Percentiles rank a stretch among this genome's conserved stretches.
These are phyloP conservation scores for Musa balbisiana DNA, from an alignment of 202 grass and related monocot species.

Conservation along the genomic window DNA sequence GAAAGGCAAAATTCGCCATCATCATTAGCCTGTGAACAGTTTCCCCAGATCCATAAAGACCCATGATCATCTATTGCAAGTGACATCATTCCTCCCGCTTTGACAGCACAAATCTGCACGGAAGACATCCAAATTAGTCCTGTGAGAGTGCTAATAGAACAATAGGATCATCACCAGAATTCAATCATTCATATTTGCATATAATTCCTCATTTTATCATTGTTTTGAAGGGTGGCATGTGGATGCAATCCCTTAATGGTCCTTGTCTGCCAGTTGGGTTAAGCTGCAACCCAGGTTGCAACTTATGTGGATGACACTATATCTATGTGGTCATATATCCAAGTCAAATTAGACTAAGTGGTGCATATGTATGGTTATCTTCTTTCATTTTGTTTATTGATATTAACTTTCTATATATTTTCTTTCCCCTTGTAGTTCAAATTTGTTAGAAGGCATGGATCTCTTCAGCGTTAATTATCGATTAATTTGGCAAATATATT, in stretches of 20 bases:
- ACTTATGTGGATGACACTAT: too few species aligned
- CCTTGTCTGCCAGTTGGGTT: too few species aligned
- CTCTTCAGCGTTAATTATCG: background rate
- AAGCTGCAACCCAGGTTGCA: too few species aligned
- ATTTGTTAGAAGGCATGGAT: background rate
- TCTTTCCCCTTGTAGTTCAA: background rate
- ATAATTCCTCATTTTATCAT: background rate
- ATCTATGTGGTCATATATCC: too few species aligned
- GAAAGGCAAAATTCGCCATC: conserved; percentile 47
- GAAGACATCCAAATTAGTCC: conserved; percentile 15
- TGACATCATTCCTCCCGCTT: conserved; percentile 97
- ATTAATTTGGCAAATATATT: too few species aligned
- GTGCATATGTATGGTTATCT: background rate
- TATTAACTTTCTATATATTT: background rate
- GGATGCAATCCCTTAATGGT: too few species aligned
- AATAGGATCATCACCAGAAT: background rate
- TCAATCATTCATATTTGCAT: background rate
- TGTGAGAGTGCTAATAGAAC: background rate
- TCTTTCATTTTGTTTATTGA: background rate
- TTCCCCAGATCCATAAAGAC: conserved; percentile 91
- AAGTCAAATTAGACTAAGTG: background rate
- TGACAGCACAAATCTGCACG: conserved; percentile 61
- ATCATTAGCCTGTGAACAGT: conserved; percentile 57
- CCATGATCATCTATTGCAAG: conserved; percentile 91
- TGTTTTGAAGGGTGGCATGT: background rate